phyloP scores from a whole-genome alignment of 2,329 filamentous ascomycete genomes.

The Trichophyton benhamiae region DNA sequence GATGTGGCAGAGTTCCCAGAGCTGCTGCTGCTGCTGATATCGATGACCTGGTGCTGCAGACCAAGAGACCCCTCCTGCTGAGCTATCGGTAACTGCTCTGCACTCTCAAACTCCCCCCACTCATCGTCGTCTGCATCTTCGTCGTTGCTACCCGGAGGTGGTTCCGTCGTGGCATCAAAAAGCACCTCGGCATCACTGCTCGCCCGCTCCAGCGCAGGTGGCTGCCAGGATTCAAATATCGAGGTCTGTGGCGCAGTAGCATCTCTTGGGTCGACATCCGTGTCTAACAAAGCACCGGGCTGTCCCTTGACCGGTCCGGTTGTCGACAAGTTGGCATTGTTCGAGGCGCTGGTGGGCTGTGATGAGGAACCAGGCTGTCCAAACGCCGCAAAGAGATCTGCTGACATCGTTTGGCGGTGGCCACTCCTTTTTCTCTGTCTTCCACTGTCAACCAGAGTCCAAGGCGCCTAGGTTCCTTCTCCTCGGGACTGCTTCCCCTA shows the following conservation, averaged over 20 bases:
- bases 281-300: not conserved
- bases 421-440: not conserved
- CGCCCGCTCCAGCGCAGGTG: not conserved
- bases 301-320: not conserved
- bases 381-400: slow-evolving; percentile 44
- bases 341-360: not conserved
- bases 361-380: slow-evolving; percentile 15
- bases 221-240: not conserved
- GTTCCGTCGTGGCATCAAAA: slow-evolving; percentile 46
- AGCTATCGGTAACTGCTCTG: slow-evolving; percentile 15
- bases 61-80: not conserved
- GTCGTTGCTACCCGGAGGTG: slow-evolving; percentile 18
- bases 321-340: not conserved
- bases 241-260: not conserved
- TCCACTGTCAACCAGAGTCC: not conserved
- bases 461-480: not conserved
- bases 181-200: slow-evolving; percentile 39
- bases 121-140: slow-evolving; percentile 26
- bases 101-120: slow-evolving; percentile 36
- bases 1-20: not conserved
- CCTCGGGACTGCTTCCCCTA: not conserved
- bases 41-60: not conserved
- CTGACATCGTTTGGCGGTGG: slow-evolving; percentile 33
- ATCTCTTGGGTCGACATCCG: not conserved
- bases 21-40: not conserved